Evolutionary conservation across 257 asterid species (phyloP), one percentile per base, ranked within the genome.

Genomic region (Nicotiana paniculata): DNA sequence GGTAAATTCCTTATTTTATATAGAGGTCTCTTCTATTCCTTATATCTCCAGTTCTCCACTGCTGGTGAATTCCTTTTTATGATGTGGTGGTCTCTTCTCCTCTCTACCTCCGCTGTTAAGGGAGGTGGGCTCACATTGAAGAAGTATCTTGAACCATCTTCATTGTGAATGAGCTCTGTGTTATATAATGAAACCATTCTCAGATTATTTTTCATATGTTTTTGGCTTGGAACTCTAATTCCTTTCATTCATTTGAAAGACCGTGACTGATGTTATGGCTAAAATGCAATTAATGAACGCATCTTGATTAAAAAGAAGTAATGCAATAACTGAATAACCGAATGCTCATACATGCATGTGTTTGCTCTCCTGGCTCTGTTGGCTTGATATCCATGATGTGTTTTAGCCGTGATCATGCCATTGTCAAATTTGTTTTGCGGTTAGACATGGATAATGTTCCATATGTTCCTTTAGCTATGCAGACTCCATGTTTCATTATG

Each of bases 1-100:
- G 82, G 91, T 88, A 86, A 53, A 69, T 57, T 53, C 53, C 21
- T 77, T 21, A 16, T 39, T 13, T 63, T 37, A 16, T 35, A 15
- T 48, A 15, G 46, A 7, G 62, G 26, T 75, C 53, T 51, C 63
- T 51, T 26, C 54, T 75, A 28, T 51, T 35, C 53, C 9, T 67
- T 75, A 75, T 51, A 75, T 51, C 16, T 51, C 46, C 46, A 51
- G 17, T 75, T 26, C 46, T 75, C 63, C 63, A 15, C 16, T 75
- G 80, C 28, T 28, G 64, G 80, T 28, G 46, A 75, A 15, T 75
- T 32, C 64, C 24, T 75, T 75, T 51, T 51, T 28, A 51, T 26
- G 80, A 75, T 75, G 63, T 48, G 35, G 46, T 9, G 79, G 4
- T 54, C 58, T 46, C 37, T 72, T 72, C 15, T 12, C 59, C 46